A percentile compares a stretch with the other conserved stretches of the same genome.
phyloP scores from a whole-genome alignment of 1,284 basidiomycete genomes.

The Papiliotrema terrestris region DNA sequence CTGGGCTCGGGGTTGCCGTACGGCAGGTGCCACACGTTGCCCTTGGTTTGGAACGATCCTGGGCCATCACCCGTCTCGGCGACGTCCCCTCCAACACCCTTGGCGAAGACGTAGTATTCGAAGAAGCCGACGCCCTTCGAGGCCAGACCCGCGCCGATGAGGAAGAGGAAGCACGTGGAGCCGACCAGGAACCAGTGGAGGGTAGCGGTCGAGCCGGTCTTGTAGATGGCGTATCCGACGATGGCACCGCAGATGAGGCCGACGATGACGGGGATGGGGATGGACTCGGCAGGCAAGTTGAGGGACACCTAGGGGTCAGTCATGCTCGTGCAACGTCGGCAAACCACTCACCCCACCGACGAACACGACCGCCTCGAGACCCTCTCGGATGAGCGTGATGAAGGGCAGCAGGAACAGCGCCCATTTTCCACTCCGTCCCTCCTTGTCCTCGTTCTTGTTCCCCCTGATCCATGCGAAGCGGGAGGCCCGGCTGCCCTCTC shows the following conservation, averaged over 20 bases:
- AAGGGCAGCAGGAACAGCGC: slow-evolving; percentile 81
- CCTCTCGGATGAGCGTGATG: slow-evolving; percentile 87
- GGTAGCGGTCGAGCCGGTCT: slow-evolving; percentile 48
- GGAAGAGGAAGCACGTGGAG: slow-evolving; percentile 83
- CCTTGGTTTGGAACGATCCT: slow-evolving; percentile 62
- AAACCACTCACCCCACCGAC: slow-evolving; percentile 67
- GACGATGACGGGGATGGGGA: slow-evolving; percentile 77
- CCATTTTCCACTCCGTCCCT: slow-evolving; percentile 63
- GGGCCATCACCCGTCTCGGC: slow-evolving; percentile 61
- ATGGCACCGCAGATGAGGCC: slow-evolving; percentile 71
- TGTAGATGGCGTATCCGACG: slow-evolving; percentile 53
- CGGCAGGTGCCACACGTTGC: slow-evolving; percentile 70
- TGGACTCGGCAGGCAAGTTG: slow-evolving; percentile 70
- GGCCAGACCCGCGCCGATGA: slow-evolving; percentile 88
- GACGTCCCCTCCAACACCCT: slow-evolving; percentile 64
- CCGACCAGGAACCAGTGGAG: slow-evolving; percentile 72
- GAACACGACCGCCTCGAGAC: slow-evolving; percentile 88
- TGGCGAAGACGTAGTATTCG: slow-evolving; percentile 56
- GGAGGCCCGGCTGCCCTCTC: slow-evolving; percentile 4
- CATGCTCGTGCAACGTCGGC: no score
- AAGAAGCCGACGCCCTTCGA: slow-evolving; percentile 65
- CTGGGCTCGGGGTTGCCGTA: slow-evolving; percentile 71
- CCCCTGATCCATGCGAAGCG: neutral
- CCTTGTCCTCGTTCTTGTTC: slow-evolving; percentile 31
- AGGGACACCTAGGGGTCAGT: slow-evolving; percentile 59